Evolutionary conservation across 805 yeast species (phyloP).

Genomic region (Ogataea pini): DNA sequence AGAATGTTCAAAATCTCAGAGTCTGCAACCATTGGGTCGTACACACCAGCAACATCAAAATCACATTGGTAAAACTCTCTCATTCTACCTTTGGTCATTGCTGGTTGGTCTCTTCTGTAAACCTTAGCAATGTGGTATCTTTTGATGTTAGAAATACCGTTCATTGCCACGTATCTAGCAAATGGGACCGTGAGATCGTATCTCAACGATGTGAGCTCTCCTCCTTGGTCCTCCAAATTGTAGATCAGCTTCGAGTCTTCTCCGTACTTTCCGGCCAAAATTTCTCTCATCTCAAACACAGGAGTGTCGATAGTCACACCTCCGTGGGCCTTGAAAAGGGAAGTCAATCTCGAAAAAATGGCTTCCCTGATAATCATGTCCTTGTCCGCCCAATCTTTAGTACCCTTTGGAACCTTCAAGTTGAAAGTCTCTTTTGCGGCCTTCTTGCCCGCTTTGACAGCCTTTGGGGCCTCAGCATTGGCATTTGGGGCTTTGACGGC

Average conservation of each 20-base stretch:
- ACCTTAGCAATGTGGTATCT: slow-evolving; percentile 98
- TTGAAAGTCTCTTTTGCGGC: slow-evolving; percentile 63
- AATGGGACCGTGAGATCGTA: slow-evolving; percentile 98
- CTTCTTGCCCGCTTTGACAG: slow-evolving; percentile 27
- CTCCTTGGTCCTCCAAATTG: slow-evolving; percentile 98
- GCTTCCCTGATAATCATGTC: slow-evolving; percentile 96
- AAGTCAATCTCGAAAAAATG: slow-evolving; percentile 70
- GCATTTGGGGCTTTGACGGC: no score
- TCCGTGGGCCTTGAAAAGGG: slow-evolving; percentile 90
- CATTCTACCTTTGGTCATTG: slow-evolving; percentile 99
- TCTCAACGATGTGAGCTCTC: slow-evolving; percentile 92
- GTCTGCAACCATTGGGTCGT: slow-evolving; percentile 95
- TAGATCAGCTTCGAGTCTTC: slow-evolving; percentile 97
- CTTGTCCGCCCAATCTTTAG: slow-evolving; percentile 98
- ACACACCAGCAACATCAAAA: slow-evolving; percentile 92
- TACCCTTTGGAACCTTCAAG: slow-evolving; percentile 94
- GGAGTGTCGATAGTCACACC: slow-evolving; percentile 99
- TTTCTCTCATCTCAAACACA: slow-evolving; percentile 93
- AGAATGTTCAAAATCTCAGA: slow-evolving; percentile 81
- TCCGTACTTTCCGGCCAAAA: slow-evolving; percentile 95
- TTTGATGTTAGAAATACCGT: slow-evolving; percentile 84
- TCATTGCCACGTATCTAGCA: slow-evolving; percentile 96
- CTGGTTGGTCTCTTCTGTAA: slow-evolving; percentile 99
- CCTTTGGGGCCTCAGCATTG: not conserved
- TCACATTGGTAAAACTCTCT: slow-evolving; percentile 99